A percentile compares a stretch with the other conserved stretches of the same genome.
Evolutionary conservation across 371 early-diverging fungal genomes (phyloP).

Genomic region (Parasitella parasitica): DNA sequence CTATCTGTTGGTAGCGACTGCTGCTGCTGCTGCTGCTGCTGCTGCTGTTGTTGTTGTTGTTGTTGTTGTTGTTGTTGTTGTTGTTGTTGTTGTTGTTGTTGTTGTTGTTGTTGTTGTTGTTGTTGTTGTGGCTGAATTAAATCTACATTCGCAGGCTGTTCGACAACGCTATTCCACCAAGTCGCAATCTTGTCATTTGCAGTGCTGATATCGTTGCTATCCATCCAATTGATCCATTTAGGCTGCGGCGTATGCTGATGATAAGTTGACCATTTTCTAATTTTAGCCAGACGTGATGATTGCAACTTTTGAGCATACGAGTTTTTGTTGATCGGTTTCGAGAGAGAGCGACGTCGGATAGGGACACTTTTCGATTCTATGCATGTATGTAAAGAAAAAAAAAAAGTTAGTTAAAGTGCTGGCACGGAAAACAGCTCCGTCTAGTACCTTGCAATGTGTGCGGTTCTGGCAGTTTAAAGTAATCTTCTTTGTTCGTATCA

Average conservation of each 20-base stretch:
- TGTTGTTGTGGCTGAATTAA: too few species aligned
- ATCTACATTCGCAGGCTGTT: background rate
- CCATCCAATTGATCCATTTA: slow-evolving; percentile 17
- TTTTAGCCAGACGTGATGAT: slow-evolving; percentile 10
- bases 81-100: too few species aligned
- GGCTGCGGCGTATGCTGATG: background rate
- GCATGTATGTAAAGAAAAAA: too few species aligned
- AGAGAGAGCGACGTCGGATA: background rate
- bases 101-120: background rate
- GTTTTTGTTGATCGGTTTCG: background rate
- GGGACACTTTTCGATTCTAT: slow-evolving; percentile 18
- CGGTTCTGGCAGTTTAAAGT: background rate
- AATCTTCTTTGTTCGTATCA: slow-evolving; percentile 5
- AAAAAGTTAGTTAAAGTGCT: too few species aligned
- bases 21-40: background rate
- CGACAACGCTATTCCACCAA: slow-evolving; percentile 12
- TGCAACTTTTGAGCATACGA: slow-evolving; percentile 3
- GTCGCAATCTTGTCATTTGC: background rate
- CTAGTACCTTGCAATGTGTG: background rate
- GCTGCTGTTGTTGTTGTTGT: too few species aligned
- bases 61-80: too few species aligned
- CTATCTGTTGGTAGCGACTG: background rate
- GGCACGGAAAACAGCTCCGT: background rate
- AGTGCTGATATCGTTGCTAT: background rate
- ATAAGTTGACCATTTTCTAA: slow-evolving; percentile 11